Base-by-base conservation (phyloP, 768 basidiomycete species). In the Rubroboletus pulcherrimus region DNA sequence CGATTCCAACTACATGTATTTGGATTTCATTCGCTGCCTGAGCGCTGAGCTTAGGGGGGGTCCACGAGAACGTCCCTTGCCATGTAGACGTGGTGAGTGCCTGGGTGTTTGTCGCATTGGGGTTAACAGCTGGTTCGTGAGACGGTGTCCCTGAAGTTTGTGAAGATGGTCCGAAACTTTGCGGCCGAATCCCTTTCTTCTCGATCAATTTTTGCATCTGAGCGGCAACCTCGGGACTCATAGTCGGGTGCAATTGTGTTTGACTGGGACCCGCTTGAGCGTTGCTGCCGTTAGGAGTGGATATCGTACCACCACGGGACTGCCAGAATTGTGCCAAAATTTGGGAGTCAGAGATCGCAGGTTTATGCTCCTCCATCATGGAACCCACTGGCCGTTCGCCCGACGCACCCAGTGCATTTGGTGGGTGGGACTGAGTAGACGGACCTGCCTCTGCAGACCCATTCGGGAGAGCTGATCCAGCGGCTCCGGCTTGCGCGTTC, bases 121-220 rank as follows among this genome's bases (percentile, higher is more conserved):
- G 4, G 30, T 42, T 61, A 24, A 26, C 43, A 14, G 38, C 37
- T 26, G 56, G 31, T 26, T 58, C 59, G 35, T 63, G 65, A 29
- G 59, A 43, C 1, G 55, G 46, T 30, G 58, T 29, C 53, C 59
- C 53, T 33, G 71, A 63, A 21, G 55, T 51, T 19, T 61, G 69
- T 38, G 59, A 56, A 21, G 56, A 49, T 40, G 51, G 49, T 45
- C 58, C 61, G 33, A 57, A 53, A 40, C 15, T 50, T 50, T 60
- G 70, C 12, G 72, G 57, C 6, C 60, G 63, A 15, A 69, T 63
- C 29, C 72, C 72, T 53, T 74, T 75, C 64, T 78, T 78, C 47
- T 84, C 82, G 5, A 74, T 61, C 59, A 78, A 55, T 59, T 80
- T 82, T 54, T 78, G 77, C 73, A 81, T 76, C 58, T 81, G 83